These are phyloP conservation scores for Syzygium jambos DNA, from an alignment of 345 rosid species.

Conservation along the genomic window DNA sequence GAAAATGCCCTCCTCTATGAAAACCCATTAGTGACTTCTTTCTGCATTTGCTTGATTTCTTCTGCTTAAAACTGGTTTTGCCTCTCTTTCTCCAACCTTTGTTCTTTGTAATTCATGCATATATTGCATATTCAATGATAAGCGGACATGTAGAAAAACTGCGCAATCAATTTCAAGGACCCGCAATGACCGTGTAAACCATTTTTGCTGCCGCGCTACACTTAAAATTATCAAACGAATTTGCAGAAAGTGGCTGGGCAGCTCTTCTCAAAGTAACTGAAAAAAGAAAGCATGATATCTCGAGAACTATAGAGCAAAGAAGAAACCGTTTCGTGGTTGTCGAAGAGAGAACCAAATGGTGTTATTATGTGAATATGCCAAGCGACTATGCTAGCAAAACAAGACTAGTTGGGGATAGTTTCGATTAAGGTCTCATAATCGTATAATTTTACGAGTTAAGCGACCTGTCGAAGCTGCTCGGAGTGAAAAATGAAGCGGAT, in stretches of 20 bases:
- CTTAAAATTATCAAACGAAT: background rate
- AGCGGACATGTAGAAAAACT: background rate
- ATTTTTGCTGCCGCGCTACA: background rate
- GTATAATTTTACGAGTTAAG: background rate
- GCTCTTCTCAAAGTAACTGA: background rate
- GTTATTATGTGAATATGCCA: background rate
- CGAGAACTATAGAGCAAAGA: background rate
- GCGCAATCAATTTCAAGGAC: background rate
- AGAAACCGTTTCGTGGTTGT: background rate
- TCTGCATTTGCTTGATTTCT: background rate
- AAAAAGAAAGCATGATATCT: background rate
- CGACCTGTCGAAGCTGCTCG: background rate
- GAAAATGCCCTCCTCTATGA: background rate
- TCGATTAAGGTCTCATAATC: background rate
- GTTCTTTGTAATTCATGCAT: background rate
- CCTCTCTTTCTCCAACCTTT: background rate
- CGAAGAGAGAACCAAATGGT: background rate
- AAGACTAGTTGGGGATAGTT: background rate
- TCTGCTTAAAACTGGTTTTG: background rate
- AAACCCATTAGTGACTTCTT: background rate
- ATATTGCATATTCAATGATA: background rate
- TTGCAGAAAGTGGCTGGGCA: background rate
- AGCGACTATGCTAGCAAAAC: background rate
- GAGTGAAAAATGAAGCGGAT: background rate
- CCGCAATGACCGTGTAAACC: background rate